Base-by-base conservation (phyloP, 208 protist genomes). In the Leishmania major region DNA sequence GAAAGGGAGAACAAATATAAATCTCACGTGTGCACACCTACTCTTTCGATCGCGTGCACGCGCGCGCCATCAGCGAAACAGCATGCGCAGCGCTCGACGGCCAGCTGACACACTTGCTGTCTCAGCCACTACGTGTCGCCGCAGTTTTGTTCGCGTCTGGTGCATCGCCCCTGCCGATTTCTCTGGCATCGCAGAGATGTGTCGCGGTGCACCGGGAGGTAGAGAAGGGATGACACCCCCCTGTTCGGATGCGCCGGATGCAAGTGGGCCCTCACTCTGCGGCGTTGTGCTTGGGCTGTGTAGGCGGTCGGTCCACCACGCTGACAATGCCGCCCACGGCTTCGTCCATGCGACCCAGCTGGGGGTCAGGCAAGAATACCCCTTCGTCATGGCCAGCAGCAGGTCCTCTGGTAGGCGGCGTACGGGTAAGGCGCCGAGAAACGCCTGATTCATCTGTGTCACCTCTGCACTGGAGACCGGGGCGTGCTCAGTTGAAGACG, bases 331-430 rank as follows among this genome's bases (percentile, higher is more conserved):
- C 17, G 88, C 92, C 93, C 93, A 96, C 75, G 93, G 93, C 78
- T 84, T 86, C 64, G 92, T 92, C 93, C 93, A 96, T 45, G 92
- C 90, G 25, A 95, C 91, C 93, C 93, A 96, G 81, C 83, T 79
- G 40, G 93, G 93, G 47, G 88, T 94, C 72, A 96, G 75, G 10
- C 85, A 85, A 71, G 92, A 82, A 80, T 89, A 96, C 15, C 92
- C 92, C 5, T 80, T 75, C 40, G 82, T 87, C 45, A 94, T 83
- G 47, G 88, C 87, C 40, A 80, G 64, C 66, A 89, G 19, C 64
- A 95, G 78, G 72, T 84, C 80, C 57, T 89, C 85, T 2, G 91
- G 78, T 1, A 96, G 81, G 22, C 78, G 60, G 2, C 70, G 75
- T 0, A 74, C 31, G 47, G 66, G 64, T 66, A 78, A 3, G 15